phyloP scores from a whole-genome alignment of 2,329 filamentous ascomycete species.

The Colletotrichum viniferum region DNA sequence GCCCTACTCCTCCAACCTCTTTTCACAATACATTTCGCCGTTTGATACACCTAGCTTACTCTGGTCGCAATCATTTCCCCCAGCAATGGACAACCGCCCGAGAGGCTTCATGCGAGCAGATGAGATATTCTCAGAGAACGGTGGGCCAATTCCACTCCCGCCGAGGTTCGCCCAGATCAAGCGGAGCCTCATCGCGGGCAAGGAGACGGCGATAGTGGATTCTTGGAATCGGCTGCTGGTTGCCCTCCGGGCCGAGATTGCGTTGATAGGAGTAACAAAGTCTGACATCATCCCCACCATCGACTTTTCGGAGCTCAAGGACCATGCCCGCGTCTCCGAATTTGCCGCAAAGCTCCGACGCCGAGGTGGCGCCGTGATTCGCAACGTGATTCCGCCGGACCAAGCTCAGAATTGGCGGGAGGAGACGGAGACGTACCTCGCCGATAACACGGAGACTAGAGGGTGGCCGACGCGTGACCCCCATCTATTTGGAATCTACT shows the following conservation, averaged over 20 bases:
- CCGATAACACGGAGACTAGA: constrained; percentile 45
- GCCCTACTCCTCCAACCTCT: constrained; percentile 6
- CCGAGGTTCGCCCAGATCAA: constrained; percentile 63
- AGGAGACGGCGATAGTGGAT: constrained; percentile 57
- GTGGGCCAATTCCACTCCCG: constrained; percentile 54
- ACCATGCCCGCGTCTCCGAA: constrained; percentile 50
- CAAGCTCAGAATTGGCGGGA: constrained; percentile 62
- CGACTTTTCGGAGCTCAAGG: constrained; percentile 55
- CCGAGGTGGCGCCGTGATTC: constrained; percentile 62
- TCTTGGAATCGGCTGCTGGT: constrained; percentile 60
- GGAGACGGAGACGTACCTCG: constrained; percentile 54
- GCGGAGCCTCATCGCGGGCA: constrained; percentile 55
- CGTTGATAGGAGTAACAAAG: constrained; percentile 55
- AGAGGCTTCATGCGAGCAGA: constrained; percentile 18
- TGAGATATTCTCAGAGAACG: constrained; percentile 19
- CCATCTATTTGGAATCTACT: constrained; percentile 46
- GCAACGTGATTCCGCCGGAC: constrained; percentile 63
- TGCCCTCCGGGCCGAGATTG: constrained; percentile 55
- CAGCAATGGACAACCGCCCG: constrained; percentile 17
- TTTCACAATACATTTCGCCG: constrained; percentile 11
- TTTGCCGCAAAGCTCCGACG: constrained; percentile 44
- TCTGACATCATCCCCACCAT: constrained; percentile 60
- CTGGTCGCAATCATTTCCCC: constrained; percentile 22
- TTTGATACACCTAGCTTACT: constrained; percentile 22
- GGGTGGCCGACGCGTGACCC: constrained; percentile 31